Percentiles rank a stretch among this genome's conserved stretches.
These are phyloP conservation scores for Fagus crenata DNA, from an alignment of 306 rosid species.

Conservation along the genomic window DNA sequence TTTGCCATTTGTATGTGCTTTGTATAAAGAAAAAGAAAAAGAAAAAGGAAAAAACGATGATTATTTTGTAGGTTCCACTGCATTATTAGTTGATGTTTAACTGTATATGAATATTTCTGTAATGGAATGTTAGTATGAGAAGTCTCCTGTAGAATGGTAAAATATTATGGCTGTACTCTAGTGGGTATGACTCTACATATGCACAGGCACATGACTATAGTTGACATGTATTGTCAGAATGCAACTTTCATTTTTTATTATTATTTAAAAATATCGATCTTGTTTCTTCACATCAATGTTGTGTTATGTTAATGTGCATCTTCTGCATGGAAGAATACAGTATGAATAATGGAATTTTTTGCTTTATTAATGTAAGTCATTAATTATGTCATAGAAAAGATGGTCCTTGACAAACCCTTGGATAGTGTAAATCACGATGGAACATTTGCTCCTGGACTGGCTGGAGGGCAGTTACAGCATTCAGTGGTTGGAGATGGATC, in stretches of 20 bases:
- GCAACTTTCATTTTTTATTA: background rate
- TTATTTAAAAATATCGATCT: background rate
- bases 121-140: background rate
- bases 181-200: background rate
- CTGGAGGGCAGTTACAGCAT: slow-evolving; percentile 57
- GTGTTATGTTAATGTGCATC: background rate
- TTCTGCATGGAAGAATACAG: slow-evolving; percentile 12
- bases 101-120: background rate
- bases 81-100: background rate
- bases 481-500: slow-evolving; percentile 73
- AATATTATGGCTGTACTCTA: background rate
- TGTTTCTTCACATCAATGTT: background rate
- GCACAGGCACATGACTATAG: background rate
- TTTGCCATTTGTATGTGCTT: background rate
- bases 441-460: slow-evolving; percentile 61
- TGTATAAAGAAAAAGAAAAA: background rate
- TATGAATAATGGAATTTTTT: background rate
- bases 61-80: background rate
- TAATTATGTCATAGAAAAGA: slow-evolving; percentile 87
- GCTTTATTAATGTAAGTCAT: slow-evolving; percentile 56
- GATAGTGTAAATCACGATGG: slow-evolving; percentile 65
- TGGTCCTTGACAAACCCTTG: slow-evolving; percentile 91
- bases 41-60: background rate
- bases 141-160: background rate
- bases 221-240: background rate